A percentile compares a stretch with the other conserved stretches of the same genome.
These are phyloP conservation scores for Debaryomyces robertsiae DNA, from an alignment of 1,139 yeast species.

Conservation along the genomic window DNA sequence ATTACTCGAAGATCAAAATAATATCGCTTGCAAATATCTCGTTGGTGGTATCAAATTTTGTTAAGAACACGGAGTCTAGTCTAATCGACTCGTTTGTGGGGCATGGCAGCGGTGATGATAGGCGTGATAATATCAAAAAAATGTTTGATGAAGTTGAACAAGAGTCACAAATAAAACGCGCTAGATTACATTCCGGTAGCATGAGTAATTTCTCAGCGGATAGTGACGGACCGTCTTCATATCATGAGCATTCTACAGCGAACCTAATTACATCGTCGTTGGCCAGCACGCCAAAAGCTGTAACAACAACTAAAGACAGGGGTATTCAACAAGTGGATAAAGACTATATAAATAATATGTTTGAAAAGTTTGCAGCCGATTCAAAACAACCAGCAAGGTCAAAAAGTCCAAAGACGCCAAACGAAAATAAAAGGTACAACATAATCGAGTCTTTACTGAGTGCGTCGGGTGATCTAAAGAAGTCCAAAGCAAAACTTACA, in stretches of 20 bases:
- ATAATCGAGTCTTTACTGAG: slow-evolving; percentile 25
- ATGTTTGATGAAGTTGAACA: slow-evolving; percentile 25
- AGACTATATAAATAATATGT: slow-evolving; percentile 20
- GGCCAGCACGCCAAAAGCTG: not conserved
- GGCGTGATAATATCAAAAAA: slow-evolving; percentile 18
- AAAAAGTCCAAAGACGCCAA: slow-evolving; percentile 5
- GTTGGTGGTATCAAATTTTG: slow-evolving; percentile 57
- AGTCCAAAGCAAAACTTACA: slow-evolving; percentile 12
- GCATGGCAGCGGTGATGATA: slow-evolving; percentile 11
- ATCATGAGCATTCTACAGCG: not conserved
- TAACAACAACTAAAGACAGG: slow-evolving; percentile 1
- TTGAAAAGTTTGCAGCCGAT: slow-evolving; percentile 16
- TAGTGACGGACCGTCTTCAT: slow-evolving; percentile 2
- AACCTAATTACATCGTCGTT: slow-evolving; percentile 14
- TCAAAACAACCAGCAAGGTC: slow-evolving; percentile 9
- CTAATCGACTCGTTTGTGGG: slow-evolving; percentile 54
- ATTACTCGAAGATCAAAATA: slow-evolving; percentile 32
- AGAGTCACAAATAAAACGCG: slow-evolving; percentile 2
- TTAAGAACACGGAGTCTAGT: slow-evolving; percentile 39
- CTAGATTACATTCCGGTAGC: slow-evolving; percentile 1
- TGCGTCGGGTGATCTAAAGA: not conserved
- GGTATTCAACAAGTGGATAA: slow-evolving; percentile 14
- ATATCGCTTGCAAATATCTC: slow-evolving; percentile 54
- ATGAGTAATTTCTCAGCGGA: not conserved
- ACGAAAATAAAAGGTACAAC: slow-evolving; percentile 16